Conservation (phyloP, 352 stramenopile genomes). For the Paralagenidium karlingii region DNA sequence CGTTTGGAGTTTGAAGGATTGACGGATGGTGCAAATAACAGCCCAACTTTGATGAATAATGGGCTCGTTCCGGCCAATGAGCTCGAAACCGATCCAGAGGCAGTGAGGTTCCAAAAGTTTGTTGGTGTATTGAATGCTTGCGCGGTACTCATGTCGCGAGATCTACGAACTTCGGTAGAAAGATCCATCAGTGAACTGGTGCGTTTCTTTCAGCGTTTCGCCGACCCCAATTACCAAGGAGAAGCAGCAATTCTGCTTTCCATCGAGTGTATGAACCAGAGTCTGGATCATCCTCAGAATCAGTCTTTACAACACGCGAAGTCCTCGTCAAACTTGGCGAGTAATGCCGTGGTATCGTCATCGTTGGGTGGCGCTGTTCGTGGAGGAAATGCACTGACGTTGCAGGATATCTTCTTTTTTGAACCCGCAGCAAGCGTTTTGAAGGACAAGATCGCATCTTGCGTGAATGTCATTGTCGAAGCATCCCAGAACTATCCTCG, state of each 20-base stretch:
- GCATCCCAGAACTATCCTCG: conserved; percentile 80
- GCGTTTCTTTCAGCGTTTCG: conserved; percentile 67
- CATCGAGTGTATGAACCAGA: conserved; percentile 26
- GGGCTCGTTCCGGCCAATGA: not conserved
- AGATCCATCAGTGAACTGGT: conserved; percentile 62
- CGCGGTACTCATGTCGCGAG: conserved; percentile 83
- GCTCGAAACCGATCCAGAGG: conserved; percentile 19
- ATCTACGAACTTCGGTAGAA: conserved; percentile 79
- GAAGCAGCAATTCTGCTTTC: conserved; percentile 50
- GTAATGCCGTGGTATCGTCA: not conserved
- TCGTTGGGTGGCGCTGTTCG: not conserved
- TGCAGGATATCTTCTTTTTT: conserved; percentile 36
- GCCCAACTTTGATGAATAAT: not conserved
- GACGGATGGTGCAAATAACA: not conserved
- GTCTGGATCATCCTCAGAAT: too few species aligned
- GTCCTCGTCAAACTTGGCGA: not conserved
- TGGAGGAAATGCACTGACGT: conserved; percentile 1
- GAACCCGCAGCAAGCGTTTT: conserved; percentile 36
- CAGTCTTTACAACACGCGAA: not conserved
- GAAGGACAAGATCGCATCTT: conserved; percentile 51
- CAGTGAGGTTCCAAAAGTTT: conserved; percentile 32
- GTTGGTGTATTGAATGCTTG: conserved; percentile 67
- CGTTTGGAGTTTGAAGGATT: conserved; percentile 47
- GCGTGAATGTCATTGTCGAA: conserved; percentile 59
- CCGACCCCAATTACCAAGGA: conserved; percentile 23